Percentiles rank a stretch among this genome's conserved stretches.
Conservation (phyloP, 202 grass and related monocot genomes). For the Panicum hallii region DNA sequence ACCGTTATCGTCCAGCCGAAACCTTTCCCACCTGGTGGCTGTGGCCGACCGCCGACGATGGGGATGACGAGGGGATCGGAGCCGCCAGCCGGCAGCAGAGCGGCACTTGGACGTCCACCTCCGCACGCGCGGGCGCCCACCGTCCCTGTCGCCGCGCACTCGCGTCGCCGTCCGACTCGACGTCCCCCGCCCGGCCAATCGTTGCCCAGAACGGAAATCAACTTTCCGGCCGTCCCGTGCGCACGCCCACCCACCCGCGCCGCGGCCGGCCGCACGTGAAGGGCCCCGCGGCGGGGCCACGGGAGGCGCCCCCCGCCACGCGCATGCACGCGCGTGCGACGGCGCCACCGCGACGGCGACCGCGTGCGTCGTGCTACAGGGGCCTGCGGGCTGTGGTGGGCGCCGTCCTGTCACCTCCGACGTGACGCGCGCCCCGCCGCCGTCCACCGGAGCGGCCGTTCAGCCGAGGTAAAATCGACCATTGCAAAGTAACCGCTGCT, state of each 20-base stretch:
- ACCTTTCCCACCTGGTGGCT: constrained; percentile 10
- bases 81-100: constrained; percentile 12
- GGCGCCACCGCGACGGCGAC: not conserved
- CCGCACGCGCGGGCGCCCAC: not conserved
- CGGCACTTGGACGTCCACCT: not conserved
- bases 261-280: constrained; percentile 22
- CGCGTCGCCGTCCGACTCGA: not conserved
- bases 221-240: not conserved
- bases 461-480: not conserved
- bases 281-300: constrained; percentile 16
- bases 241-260: not conserved
- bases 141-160: constrained; percentile 17
- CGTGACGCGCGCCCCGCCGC: not conserved
- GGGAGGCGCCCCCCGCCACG: constrained; percentile 25
- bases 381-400: not conserved
- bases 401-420: not conserved
- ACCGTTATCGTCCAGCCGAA: constrained; percentile 5
- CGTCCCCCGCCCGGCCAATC: not conserved
- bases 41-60: not conserved
- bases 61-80: not conserved
- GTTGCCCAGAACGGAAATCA: not conserved
- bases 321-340: constrained; percentile 11
- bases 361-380: not conserved
- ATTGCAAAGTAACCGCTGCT: not conserved
- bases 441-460: not conserved